phyloP scores from a whole-genome alignment of 176 grass and related monocot genomes.

The Eleusine coracana region DNA sequence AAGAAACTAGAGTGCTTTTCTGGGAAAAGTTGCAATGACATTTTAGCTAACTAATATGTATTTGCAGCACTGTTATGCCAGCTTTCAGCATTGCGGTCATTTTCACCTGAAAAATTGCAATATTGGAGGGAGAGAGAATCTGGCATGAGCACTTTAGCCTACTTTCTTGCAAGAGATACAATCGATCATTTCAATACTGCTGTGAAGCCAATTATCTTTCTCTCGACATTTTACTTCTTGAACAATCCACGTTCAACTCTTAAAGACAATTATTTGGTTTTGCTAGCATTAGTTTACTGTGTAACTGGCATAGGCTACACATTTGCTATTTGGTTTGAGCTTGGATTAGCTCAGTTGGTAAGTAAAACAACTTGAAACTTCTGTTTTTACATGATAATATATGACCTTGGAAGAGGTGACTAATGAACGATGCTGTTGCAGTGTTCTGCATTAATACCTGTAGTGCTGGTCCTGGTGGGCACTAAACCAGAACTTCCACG shows the following conservation, averaged over 20 bases:
- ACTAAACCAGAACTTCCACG: constrained; percentile 44
- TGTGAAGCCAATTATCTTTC: constrained; percentile 64
- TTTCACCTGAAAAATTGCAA: constrained; percentile 76
- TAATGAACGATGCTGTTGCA: constrained; percentile 50
- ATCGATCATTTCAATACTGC: constrained; percentile 75
- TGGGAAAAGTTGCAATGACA: background rate
- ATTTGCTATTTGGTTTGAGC: constrained; percentile 78
- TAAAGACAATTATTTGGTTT: constrained; percentile 62
- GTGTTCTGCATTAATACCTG: constrained; percentile 70
- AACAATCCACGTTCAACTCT: constrained; percentile 66
- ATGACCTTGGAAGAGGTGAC: background rate
- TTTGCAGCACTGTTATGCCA: constrained; percentile 71
- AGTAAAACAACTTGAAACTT: constrained; percentile 8
- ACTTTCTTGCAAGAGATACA: constrained; percentile 83
- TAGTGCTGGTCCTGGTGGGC: constrained; percentile 63
- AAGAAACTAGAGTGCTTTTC: background rate
- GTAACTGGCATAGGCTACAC: constrained; percentile 80
- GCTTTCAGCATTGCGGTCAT: constrained; percentile 71
- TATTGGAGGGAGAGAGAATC: constrained; percentile 79
- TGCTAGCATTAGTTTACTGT: constrained; percentile 76
- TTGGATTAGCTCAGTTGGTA: constrained; percentile 76
- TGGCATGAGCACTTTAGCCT: constrained; percentile 76
- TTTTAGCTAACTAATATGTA: constrained; percentile 32
- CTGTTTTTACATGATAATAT: background rate
- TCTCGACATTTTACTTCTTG: constrained; percentile 82